Evolutionary conservation across 306 rosid genomes (phyloP).

Genomic region (Begonia fuchsioides): DNA sequence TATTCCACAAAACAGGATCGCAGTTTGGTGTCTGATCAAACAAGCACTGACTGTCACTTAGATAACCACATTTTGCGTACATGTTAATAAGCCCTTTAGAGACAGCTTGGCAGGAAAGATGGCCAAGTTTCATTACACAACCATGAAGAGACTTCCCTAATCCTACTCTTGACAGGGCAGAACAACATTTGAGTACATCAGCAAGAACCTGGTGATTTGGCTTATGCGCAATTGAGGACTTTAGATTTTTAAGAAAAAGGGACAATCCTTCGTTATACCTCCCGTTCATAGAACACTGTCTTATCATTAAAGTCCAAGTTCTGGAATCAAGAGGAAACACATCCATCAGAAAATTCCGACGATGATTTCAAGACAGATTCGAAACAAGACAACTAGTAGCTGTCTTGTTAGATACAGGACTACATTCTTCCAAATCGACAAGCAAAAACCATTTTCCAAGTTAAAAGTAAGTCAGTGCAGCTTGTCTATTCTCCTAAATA

Average conservation of each 20-base stretch:
- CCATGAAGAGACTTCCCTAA: constrained; percentile 59
- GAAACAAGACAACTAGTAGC: too few relatives aligned
- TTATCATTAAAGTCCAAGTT: constrained; percentile 30
- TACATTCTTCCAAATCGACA: too few relatives aligned
- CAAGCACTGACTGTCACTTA: constrained; percentile 41
- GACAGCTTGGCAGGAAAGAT: constrained; percentile 38
- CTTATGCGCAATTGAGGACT: constrained; percentile 20
- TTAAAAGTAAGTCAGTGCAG: too few relatives aligned
- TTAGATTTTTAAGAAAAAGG: constrained; percentile 27
- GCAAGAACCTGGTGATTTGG: constrained; percentile 39
- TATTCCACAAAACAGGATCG: constrained; percentile 81
- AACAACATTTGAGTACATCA: constrained; percentile 54
- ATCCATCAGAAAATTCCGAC: constrained; percentile 8
- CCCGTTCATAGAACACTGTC: constrained; percentile 23
- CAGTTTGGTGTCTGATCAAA: constrained; percentile 33
- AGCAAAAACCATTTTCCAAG: too few relatives aligned
- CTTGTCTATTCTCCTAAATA: too few relatives aligned
- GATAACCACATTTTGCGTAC: constrained; percentile 65
- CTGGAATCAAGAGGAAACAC: constrained; percentile 30
- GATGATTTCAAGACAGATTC: too few relatives aligned
- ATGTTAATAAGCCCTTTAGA: constrained; percentile 69
- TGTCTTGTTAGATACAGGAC: too few relatives aligned
- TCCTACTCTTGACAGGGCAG: constrained; percentile 30
- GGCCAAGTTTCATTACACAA: constrained; percentile 50
- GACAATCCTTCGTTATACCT: constrained; percentile 42